Conservation (phyloP, 768 basidiomycete genomes). For the Suillus americanus region DNA sequence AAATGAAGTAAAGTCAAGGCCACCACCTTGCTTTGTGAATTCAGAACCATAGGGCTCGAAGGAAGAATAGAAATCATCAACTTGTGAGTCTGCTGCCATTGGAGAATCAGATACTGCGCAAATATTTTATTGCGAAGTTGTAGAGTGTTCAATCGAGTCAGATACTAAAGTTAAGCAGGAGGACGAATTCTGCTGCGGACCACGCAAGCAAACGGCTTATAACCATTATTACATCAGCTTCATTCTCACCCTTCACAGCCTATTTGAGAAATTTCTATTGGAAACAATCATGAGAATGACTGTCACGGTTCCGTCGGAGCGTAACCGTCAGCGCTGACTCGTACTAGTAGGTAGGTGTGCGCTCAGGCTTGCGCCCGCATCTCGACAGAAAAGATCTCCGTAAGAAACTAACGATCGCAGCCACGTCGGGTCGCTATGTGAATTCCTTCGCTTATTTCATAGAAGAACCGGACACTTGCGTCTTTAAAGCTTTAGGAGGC, state of each 20-base stretch:
- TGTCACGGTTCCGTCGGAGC: conserved; percentile 4
- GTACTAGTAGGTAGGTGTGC: neutral
- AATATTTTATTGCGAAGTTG: conserved; percentile 11
- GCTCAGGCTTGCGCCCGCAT: neutral
- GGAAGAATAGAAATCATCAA: conserved; percentile 33
- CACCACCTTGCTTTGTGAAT: conserved; percentile 40
- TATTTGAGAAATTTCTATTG: conserved; percentile 2
- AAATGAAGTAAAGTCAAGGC: conserved; percentile 69
- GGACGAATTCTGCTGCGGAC: conserved; percentile 29
- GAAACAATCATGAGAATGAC: conserved; percentile 5
- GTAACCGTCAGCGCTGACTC: neutral
- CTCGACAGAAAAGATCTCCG: neutral
- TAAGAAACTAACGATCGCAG: neutral
- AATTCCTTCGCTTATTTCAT: neutral
- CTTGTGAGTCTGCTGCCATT: conserved; percentile 31
- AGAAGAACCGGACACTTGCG: neutral
- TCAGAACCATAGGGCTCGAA: conserved; percentile 36
- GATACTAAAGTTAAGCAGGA: conserved; percentile 6
- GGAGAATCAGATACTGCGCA: conserved; percentile 25
- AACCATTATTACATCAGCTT: conserved; percentile 34
- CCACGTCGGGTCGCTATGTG: neutral
- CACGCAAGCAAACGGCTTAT: conserved; percentile 34
- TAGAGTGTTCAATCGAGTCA: conserved; percentile 11
- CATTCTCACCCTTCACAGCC: conserved; percentile 30
- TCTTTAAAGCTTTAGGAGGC: neutral